Conservation (phyloP, 768 basidiomycete species). For the Mycena venus region DNA sequence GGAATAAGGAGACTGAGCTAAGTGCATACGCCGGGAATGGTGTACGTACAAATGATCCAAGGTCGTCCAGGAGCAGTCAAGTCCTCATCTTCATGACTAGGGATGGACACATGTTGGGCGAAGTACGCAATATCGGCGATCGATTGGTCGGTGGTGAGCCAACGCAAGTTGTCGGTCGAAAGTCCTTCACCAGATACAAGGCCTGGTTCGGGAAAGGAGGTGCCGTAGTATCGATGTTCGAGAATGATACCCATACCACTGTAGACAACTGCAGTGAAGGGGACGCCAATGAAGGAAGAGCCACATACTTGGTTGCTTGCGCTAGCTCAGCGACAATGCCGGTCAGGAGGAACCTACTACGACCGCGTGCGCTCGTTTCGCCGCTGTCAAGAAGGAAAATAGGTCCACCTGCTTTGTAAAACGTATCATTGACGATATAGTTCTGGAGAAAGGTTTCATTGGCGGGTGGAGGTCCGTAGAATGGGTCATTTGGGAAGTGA, state of each 20-base stretch:
- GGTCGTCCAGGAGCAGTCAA: constrained; percentile 23
- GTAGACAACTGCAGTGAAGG: background rate
- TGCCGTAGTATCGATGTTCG: constrained; percentile 30
- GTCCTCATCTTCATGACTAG: constrained; percentile 25
- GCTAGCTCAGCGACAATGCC: constrained; percentile 24
- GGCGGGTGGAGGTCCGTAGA: constrained; percentile 23
- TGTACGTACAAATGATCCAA: constrained; percentile 23
- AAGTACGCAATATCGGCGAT: constrained; percentile 31
- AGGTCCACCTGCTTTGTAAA: constrained; percentile 26
- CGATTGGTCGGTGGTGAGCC: constrained; percentile 26
- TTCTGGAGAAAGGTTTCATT: constrained; percentile 23
- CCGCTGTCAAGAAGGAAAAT: constrained; percentile 29
- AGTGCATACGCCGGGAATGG: background rate
- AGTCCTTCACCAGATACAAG: constrained; percentile 11
- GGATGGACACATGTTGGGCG: constrained; percentile 14
- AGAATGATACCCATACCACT: constrained; percentile 26
- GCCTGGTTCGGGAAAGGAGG: constrained; percentile 15
- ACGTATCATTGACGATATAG: constrained; percentile 29
- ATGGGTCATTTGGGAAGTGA: constrained; percentile 29
- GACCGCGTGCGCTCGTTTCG: constrained; percentile 24
- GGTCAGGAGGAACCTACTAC: constrained; percentile 13
- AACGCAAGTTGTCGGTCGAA: constrained; percentile 28
- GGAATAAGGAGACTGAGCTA: background rate
- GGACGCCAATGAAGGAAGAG: background rate
- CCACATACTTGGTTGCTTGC: constrained; percentile 18